Evolutionary conservation across 306 rosid species (phyloP), one percentile per base, ranked within the genome.

Genomic region (Castanospermum australe): DNA sequence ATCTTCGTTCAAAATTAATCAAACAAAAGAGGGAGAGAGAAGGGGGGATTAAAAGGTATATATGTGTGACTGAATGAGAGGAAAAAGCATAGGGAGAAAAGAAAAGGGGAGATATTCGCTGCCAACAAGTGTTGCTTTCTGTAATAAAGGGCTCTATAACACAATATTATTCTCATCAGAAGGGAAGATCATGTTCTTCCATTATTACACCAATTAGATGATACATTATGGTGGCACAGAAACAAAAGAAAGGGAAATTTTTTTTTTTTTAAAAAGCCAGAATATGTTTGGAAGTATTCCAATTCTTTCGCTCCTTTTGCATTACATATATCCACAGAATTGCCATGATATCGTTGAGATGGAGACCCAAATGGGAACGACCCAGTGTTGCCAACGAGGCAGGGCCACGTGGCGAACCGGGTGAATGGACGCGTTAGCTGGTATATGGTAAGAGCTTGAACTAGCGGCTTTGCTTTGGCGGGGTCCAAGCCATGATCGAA

Each of bases 161-260:
- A 68, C 86, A 79, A 72, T 84, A 83, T 87, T 88, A 88, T 87
- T 91, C 92, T 84, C 84, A 86, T 77, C 81, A 81, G 2, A 63
- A 72, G 38, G 38, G 39, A 67, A 88, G 88, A 88, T 84, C 89
- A n/a, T n/a, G n/a, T 73, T 60, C 45, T 65, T 71, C 87, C 89
- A 88, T 89, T 85, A 83, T 83, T 84, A 68, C 86, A 82, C 25
- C 84, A 87, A 88, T 90, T 84, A 90, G 96, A 79, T 83, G 66
- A 82, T 80, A 75, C 79, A 85, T 83, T 67, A 70, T 71, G 88
- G 85, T 86, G 88, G 81, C 81, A 85, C 88, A 67, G 77, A 84
- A 86, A 81, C 75, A 79, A 77, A 77, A 76, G 76, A 83, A 39
- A 75, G 68, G 13, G 18, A 75, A 71, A 71, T 47, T n/a, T n/a